Conservation (phyloP, 2,329 filamentous ascomycete genomes). For the Arthrobotrys conoides region DNA sequence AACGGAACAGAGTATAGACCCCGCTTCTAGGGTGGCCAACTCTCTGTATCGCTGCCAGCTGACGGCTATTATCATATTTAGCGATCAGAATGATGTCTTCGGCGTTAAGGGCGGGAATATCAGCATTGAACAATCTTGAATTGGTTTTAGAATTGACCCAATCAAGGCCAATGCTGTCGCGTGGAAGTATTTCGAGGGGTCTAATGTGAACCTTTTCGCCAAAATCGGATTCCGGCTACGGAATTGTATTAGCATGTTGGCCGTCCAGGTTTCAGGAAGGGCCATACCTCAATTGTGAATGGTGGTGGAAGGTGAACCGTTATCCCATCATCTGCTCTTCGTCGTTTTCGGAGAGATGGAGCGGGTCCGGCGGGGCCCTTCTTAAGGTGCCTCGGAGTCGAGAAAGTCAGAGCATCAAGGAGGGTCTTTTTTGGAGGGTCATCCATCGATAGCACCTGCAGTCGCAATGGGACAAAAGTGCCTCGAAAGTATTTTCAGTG, state of each 20-base stretch:
- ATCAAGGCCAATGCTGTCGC: slow-evolving; percentile 14
- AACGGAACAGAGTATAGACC: slow-evolving; percentile 29
- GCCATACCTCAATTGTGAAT: slow-evolving; percentile 36
- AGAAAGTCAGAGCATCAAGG: not conserved
- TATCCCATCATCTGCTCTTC: slow-evolving; percentile 11
- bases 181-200: slow-evolving; percentile 16
- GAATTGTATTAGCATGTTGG: slow-evolving; percentile 1
- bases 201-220: slow-evolving; percentile 27
- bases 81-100: slow-evolving; percentile 22
- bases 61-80: slow-evolving; percentile 14
- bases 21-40: slow-evolving; percentile 13
- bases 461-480: not conserved
- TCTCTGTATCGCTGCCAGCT: slow-evolving; percentile 32
- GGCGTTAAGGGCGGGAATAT: slow-evolving; percentile 10
- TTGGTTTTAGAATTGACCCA: slow-evolving; percentile 31
- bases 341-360: slow-evolving; percentile 5
- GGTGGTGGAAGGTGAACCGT: slow-evolving; percentile 7
- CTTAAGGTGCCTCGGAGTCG: slow-evolving; percentile 6
- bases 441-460: slow-evolving; percentile 3
- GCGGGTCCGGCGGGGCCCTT: not conserved
- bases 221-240: slow-evolving; percentile 35
- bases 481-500: slow-evolving; percentile 2
- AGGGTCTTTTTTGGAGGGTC: not conserved
- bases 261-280: not conserved
- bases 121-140: slow-evolving; percentile 28